A percentile compares a stretch with the other conserved stretches of the same genome.
Evolutionary conservation across 768 basidiomycete genomes (phyloP).

Genomic region (Lactarius hengduanensis): DNA sequence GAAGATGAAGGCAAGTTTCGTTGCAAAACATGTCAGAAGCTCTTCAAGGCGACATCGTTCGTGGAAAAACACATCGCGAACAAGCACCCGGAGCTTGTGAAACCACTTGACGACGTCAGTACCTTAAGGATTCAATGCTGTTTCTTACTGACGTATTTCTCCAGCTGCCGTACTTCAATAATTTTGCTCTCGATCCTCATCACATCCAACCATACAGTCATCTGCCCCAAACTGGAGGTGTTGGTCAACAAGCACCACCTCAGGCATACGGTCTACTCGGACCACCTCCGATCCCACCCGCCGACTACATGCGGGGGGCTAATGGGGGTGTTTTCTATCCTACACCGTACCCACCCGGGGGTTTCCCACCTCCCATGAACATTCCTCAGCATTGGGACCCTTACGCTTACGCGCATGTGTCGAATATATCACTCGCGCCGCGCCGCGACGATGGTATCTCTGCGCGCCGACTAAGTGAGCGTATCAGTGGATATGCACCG

Average conservation of each 20-base stretch:
- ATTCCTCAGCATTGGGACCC: slow-evolving; percentile 50
- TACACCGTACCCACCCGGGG: slow-evolving; percentile 48
- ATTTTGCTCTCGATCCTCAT: slow-evolving; percentile 94
- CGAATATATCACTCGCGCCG: slow-evolving; percentile 38
- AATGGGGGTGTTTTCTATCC: slow-evolving; percentile 30
- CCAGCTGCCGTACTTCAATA: slow-evolving; percentile 89
- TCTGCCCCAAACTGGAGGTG: slow-evolving; percentile 66
- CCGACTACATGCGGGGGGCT: slow-evolving; percentile 36
- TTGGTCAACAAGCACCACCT: slow-evolving; percentile 70
- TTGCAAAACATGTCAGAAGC: slow-evolving; percentile 94
- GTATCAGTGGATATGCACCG: slow-evolving; percentile 74
- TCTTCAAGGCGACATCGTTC: slow-evolving; percentile 96
- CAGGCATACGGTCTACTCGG: slow-evolving; percentile 83
- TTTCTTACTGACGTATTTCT: slow-evolving; percentile 28
- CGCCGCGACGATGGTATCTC: slow-evolving; percentile 59
- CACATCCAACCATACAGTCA: slow-evolving; percentile 84
- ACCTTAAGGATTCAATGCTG: slow-evolving; percentile 10
- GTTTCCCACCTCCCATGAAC: slow-evolving; percentile 37
- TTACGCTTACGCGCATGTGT: slow-evolving; percentile 43
- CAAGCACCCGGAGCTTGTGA: slow-evolving; percentile 88
- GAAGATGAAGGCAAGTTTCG: slow-evolving; percentile 97
- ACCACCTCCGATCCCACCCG: slow-evolving; percentile 40
- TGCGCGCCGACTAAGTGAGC: slow-evolving; percentile 69
- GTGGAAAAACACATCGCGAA: slow-evolving; percentile 97
- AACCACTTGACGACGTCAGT: slow-evolving; percentile 79